Percentiles rank a stretch among this genome's conserved stretches.
phyloP scores from a whole-genome alignment of 192 early-diverging fungal species.

The Entrophospora sp. region DNA sequence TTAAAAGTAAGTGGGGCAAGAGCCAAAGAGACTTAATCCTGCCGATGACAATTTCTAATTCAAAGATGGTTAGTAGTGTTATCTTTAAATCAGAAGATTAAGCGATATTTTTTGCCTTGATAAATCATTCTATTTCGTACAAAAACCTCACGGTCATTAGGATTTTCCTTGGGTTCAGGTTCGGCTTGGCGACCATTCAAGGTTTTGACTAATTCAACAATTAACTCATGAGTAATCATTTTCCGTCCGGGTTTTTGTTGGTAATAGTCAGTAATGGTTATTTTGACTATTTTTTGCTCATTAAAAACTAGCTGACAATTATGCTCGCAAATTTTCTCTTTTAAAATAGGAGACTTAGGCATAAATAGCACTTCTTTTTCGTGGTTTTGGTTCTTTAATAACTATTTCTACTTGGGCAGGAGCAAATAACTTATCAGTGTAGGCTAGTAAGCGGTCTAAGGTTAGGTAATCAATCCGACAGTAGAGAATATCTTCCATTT shows the following conservation, averaged over 20 bases:
- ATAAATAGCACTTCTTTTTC: not conserved
- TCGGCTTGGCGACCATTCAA: not conserved
- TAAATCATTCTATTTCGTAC: not conserved
- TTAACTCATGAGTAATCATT: not conserved
- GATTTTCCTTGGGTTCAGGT: not conserved
- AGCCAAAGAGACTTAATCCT: no score
- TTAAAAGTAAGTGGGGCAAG: no score
- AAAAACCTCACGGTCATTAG: not conserved
- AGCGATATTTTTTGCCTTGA: not conserved
- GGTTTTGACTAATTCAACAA: not conserved
- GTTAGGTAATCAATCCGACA: not conserved
- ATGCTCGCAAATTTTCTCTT: not conserved
- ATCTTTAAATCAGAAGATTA: slow-evolving; percentile 7
- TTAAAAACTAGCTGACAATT: not conserved
- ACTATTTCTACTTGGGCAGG: not conserved
- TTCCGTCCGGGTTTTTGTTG: not conserved
- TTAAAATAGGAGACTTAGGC: not conserved
- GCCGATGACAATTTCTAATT: not conserved
- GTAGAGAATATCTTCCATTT: not conserved
- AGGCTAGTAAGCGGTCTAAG: not conserved
- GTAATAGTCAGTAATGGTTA: not conserved
- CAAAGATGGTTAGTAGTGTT: not conserved
- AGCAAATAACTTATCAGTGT: not conserved
- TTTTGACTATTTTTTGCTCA: not conserved
- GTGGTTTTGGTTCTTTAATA: not conserved